Conservation (phyloP, 768 basidiomycete genomes). For the Suillus bovinus region DNA sequence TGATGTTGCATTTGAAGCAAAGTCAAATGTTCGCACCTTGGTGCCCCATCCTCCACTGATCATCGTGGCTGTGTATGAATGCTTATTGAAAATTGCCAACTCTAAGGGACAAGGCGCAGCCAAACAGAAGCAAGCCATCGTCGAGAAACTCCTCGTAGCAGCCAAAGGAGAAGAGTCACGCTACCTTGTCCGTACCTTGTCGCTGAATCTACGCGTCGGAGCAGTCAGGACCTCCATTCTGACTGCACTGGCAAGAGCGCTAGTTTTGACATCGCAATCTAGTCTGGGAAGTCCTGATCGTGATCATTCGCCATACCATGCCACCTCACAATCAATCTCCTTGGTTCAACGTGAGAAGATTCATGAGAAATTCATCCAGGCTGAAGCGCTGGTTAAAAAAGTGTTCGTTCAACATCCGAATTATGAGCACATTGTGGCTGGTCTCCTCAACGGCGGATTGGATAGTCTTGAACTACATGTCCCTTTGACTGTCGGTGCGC, state of each 20-base stretch:
- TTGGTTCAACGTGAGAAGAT: slow-evolving; percentile 35
- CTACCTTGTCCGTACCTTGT: slow-evolving; percentile 75
- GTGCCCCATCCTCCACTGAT: slow-evolving; percentile 69
- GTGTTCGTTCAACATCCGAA: slow-evolving; percentile 81
- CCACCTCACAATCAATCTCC: slow-evolving; percentile 22
- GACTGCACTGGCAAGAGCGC: slow-evolving; percentile 75
- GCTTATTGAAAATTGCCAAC: slow-evolving; percentile 63
- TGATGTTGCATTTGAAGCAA: slow-evolving; percentile 86
- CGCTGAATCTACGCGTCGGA: slow-evolving; percentile 80
- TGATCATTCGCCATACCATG: slow-evolving; percentile 30
- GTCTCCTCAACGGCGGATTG: slow-evolving; percentile 60
- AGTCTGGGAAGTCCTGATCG: slow-evolving; percentile 21
- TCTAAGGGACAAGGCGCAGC: slow-evolving; percentile 76
- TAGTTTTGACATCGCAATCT: slow-evolving; percentile 57
- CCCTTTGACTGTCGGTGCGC: slow-evolving; percentile 68
- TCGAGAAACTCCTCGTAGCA: slow-evolving; percentile 80
- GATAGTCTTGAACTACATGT: slow-evolving; percentile 59
- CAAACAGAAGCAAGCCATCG: slow-evolving; percentile 73
- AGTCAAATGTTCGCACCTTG: slow-evolving; percentile 71
- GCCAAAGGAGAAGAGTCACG: slow-evolving; percentile 88
- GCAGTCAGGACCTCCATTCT: slow-evolving; percentile 84
- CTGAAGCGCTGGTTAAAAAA: slow-evolving; percentile 66
- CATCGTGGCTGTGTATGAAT: slow-evolving; percentile 64
- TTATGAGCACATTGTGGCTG: slow-evolving; percentile 67
- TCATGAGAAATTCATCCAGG: slow-evolving; percentile 45